These are phyloP conservation scores for Penicillium sp. DNA, from an alignment of 2,329 filamentous ascomycete species.

Conservation along the genomic window DNA sequence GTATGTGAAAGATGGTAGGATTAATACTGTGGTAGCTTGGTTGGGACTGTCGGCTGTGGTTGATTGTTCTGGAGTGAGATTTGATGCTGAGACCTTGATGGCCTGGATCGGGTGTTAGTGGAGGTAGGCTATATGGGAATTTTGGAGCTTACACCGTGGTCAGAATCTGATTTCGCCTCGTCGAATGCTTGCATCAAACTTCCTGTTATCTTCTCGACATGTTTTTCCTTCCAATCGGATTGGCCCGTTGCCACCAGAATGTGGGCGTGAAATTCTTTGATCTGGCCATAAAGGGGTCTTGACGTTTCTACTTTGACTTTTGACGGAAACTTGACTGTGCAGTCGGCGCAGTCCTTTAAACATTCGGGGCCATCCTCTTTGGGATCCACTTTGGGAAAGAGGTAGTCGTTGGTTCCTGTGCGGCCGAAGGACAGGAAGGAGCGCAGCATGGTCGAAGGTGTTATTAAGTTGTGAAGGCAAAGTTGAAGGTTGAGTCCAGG, in stretches of 20 bases:
- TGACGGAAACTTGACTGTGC: conserved; percentile 34
- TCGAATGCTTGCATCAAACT: conserved; percentile 51
- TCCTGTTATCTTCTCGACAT: conserved; percentile 38
- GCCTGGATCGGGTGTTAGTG: conserved; percentile 18
- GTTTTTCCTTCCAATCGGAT: conserved; percentile 37
- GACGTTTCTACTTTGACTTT: conserved; percentile 36
- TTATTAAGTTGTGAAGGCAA: neutral
- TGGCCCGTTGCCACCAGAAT: conserved; percentile 40
- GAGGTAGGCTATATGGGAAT: neutral
- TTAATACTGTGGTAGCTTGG: conserved; percentile 66
- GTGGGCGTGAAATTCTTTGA: conserved; percentile 37
- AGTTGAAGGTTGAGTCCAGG: too few relatives aligned
- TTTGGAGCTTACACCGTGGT: conserved; percentile 59
- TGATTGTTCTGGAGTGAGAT: conserved; percentile 24
- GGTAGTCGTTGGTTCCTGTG: conserved; percentile 24
- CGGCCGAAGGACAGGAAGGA: conserved; percentile 32
- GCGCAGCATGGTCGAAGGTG: conserved; percentile 27
- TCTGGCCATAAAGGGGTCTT: conserved; percentile 34
- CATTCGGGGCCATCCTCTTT: conserved; percentile 36
- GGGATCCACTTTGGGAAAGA: conserved; percentile 38
- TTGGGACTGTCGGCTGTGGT: conserved; percentile 4
- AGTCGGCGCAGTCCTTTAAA: conserved; percentile 36
- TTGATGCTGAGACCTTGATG: conserved; percentile 39
- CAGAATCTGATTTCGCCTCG: conserved; percentile 57
- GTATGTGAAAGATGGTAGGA: conserved; percentile 77